These are phyloP conservation scores for Jamesozyma jinghongensis DNA, from an alignment of 805 yeast species.

Conservation along the genomic window DNA sequence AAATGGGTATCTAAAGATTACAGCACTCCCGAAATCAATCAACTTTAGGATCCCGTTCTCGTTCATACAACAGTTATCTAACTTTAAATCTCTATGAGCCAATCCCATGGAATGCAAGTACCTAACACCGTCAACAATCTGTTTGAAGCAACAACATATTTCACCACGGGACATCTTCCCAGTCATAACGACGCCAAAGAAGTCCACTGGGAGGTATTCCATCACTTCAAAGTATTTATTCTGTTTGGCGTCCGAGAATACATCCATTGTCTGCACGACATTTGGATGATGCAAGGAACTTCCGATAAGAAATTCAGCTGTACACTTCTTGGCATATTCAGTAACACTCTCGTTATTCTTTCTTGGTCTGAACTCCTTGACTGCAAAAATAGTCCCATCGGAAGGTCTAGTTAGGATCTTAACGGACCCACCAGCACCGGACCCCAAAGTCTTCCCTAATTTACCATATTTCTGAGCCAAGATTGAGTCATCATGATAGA, in stretches of 20 bases:
- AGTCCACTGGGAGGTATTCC: slow-evolving; percentile 80
- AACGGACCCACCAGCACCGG: slow-evolving; percentile 85
- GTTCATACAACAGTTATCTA: slow-evolving; percentile 76
- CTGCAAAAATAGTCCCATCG: slow-evolving; percentile 67
- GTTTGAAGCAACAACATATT: slow-evolving; percentile 72
- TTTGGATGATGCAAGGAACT: slow-evolving; percentile 74
- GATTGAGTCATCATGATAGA: slow-evolving; percentile 41
- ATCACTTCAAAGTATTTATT: slow-evolving; percentile 68
- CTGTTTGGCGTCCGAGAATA: slow-evolving; percentile 44
- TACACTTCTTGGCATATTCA: slow-evolving; percentile 76
- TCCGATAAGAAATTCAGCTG: slow-evolving; percentile 79
- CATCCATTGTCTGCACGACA: slow-evolving; percentile 67
- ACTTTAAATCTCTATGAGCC: slow-evolving; percentile 73
- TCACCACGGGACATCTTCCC: slow-evolving; percentile 74
- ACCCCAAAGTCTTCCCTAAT: slow-evolving; percentile 63
- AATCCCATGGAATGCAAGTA: slow-evolving; percentile 70
- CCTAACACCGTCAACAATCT: slow-evolving; percentile 57
- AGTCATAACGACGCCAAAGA: slow-evolving; percentile 79
- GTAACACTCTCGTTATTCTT: slow-evolving; percentile 57
- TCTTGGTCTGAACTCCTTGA: slow-evolving; percentile 68
- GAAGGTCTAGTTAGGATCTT: slow-evolving; percentile 57
- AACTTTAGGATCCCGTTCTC: slow-evolving; percentile 63
- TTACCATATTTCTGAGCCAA: slow-evolving; percentile 56
- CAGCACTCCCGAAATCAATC: slow-evolving; percentile 79
- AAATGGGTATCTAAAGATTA: slow-evolving; percentile 69